Evolutionary conservation across 2,329 filamentous ascomycete genomes (phyloP).

Genomic region (Ophiostoma populinum): DNA sequence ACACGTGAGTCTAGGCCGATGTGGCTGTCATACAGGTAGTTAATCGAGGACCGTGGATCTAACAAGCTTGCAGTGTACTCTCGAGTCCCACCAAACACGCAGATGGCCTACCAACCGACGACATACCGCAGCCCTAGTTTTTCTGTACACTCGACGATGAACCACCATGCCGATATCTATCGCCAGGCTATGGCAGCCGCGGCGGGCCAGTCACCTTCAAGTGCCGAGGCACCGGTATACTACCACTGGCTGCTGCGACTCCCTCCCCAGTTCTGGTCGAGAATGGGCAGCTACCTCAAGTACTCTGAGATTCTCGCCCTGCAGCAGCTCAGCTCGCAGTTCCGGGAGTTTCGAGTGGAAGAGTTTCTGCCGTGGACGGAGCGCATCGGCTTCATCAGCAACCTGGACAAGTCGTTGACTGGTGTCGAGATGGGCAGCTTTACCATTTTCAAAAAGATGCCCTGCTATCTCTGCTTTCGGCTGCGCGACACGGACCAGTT

Average conservation of each 20-base stretch:
- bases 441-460: not conserved
- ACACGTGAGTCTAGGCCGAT: too few relatives aligned
- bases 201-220: not conserved
- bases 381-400: too few relatives aligned
- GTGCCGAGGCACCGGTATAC: not conserved
- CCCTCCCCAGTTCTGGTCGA: conserved; percentile 9
- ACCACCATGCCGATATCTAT: too few relatives aligned
- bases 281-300: conserved; percentile 9
- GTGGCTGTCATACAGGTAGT: too few relatives aligned
- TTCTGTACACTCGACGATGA: too few relatives aligned
- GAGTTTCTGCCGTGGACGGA: conserved; percentile 9
- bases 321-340: conserved; percentile 6
- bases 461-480: conserved; percentile 13
- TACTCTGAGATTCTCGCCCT: conserved; percentile 10
- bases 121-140: too few relatives aligned
- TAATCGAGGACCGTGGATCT: too few relatives aligned
- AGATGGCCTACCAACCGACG: too few relatives aligned
- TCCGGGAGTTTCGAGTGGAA: conserved; percentile 5
- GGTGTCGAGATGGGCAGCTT: too few relatives aligned
- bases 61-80: too few relatives aligned
- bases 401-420: too few relatives aligned
- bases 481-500: conserved; percentile 8
- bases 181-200: conserved; percentile 1
- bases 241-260: conserved; percentile 10
- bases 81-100: too few relatives aligned